Evolutionary conservation across 1,284 basidiomycete genomes (phyloP), one percentile per base, ranked within the genome.

Genomic region (Sporisorium exsertum): DNA sequence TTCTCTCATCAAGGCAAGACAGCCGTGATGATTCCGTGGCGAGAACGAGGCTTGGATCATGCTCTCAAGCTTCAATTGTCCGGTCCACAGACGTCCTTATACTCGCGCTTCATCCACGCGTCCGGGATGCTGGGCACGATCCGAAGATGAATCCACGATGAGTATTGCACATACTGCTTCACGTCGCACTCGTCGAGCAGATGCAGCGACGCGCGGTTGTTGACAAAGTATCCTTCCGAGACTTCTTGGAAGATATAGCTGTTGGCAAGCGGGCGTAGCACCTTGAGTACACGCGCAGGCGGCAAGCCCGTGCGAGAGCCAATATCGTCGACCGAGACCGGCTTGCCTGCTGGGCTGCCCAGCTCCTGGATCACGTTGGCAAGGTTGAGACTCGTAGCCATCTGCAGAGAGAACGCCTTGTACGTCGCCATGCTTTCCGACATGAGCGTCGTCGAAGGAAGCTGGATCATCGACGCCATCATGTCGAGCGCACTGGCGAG

Each of bases 41-140:
- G 58, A 20, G 68, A 71, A 9, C 63, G 63, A 18, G 68, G 68
- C 63, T n/a, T 71, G 63, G 12, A 65, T 20, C 22, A 65, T 71
- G 45, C 55, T 65, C 35, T 62, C 63, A 8, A 71, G 22, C 54
- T 54, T 60, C 40, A 71, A 33, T 66, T 59, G 37, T 27, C 42
- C 20, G 64, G 46, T 9, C 52, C 33, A 20, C 45, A 58, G 33
- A 59, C 60, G 57, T 60, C 42, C 9, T 51, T 60, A 3, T 5
- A 46, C 12, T 58, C 56, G 3, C 56, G 40, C 2, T 65, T 54
- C 40, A 64, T 59, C 56, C 53, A 67, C 22, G 35, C 55, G 10
- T 72, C 55, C 7, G 64, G 47, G 24, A 68, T 43, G 22, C 37
- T 53, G 2, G 70, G 58, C 10, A 52, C 52, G 1, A 60, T 22